Percentiles rank a stretch among this genome's conserved stretches.
Evolutionary conservation across 2,329 filamentous ascomycete species (phyloP).

Genomic region (Fusarium brachygibbosum): DNA sequence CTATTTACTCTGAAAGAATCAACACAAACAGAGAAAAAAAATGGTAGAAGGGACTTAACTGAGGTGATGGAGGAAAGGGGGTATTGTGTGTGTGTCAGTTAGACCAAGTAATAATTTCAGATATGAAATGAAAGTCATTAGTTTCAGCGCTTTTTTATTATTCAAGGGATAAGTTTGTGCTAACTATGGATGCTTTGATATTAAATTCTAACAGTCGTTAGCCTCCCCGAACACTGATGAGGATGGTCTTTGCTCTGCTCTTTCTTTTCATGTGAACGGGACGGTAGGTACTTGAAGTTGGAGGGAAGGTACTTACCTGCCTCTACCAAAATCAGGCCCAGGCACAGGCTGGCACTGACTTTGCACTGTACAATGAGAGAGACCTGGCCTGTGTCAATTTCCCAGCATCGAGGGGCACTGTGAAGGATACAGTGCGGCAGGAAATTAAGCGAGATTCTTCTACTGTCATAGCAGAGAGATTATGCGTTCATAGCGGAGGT

Average conservation of each 20-base stretch:
- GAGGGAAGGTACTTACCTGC: constrained; percentile 13
- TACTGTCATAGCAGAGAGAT: constrained; percentile 7
- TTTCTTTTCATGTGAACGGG: constrained; percentile 31
- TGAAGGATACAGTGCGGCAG: constrained; percentile 30
- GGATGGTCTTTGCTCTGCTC: constrained; percentile 17
- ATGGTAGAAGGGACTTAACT: background rate
- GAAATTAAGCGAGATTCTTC: constrained; percentile 38
- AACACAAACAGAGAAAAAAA: constrained; percentile 47
- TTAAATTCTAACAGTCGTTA: constrained; percentile 14
- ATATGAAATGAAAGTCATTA: constrained; percentile 21
- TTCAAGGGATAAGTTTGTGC: constrained; percentile 19
- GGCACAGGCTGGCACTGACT: constrained; percentile 8
- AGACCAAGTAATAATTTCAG: constrained; percentile 20
- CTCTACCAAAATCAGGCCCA: constrained; percentile 4
- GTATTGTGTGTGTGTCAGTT: constrained; percentile 32
- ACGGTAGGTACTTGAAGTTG: constrained; percentile 10
- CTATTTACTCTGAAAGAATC: constrained; percentile 44
- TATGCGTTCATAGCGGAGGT: constrained; percentile 28
- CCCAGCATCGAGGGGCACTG: constrained; percentile 31
- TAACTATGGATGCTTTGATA: background rate
- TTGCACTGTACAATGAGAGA: constrained; percentile 18
- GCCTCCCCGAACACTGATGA: background rate
- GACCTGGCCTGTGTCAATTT: constrained; percentile 33
- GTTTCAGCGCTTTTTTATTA: background rate
- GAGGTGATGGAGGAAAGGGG: constrained; percentile 17